Base-by-base conservation (phyloP, 139 green algal species). In the Tetradesmus obliquus region DNA sequence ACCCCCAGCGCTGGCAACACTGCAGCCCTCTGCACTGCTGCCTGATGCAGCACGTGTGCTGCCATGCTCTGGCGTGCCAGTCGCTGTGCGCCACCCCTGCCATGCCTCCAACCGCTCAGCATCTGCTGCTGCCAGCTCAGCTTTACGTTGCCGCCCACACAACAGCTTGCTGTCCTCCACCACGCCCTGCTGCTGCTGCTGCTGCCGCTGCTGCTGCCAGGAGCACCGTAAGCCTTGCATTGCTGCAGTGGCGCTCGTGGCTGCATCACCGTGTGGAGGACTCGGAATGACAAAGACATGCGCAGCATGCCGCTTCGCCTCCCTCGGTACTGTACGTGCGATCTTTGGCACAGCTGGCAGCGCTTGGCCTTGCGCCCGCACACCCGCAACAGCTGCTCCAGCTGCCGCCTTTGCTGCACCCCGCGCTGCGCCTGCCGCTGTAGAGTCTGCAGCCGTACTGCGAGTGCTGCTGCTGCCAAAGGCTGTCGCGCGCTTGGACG, bases 401-500 rank as follows among this genome's bases (percentile, higher is more conserved):
- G 69, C 74, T 74, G n/a, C 55, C 5, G 2, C 82, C 55, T 20
- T 10, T 5, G 32, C 19, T 84, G 32, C 45, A 20, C 79, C n/a
- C 79, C 22, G 32, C 1, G 20, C 80, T 45, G 80, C 55, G 15
- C 19, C 55, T 32, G 82, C 82, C 55, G 82, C 54, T 76, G 74
- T n/a, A 51, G 82, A 32, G 9, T 13, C n/a, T 9, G 4, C 20
- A 22, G 2, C 45, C 62, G 24, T 45, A 45, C 32, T 66, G 85
- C 62, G 3, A 5, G 51, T 85, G 17, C 45, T 85, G 80, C 85
- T 89, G 66, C 85, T 82, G 62, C 85, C 85, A 53, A 89, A 82
- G 1, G 85, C 24, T 66, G 60, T 32, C 32, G 15, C 22, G 3
- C 8, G 57, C 5, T 57, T n/a, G 8, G 24, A 6, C 4, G 22